Evolutionary conservation across 2,329 filamentous ascomycete species (phyloP).

Genomic region (Microascus cirrosus): DNA sequence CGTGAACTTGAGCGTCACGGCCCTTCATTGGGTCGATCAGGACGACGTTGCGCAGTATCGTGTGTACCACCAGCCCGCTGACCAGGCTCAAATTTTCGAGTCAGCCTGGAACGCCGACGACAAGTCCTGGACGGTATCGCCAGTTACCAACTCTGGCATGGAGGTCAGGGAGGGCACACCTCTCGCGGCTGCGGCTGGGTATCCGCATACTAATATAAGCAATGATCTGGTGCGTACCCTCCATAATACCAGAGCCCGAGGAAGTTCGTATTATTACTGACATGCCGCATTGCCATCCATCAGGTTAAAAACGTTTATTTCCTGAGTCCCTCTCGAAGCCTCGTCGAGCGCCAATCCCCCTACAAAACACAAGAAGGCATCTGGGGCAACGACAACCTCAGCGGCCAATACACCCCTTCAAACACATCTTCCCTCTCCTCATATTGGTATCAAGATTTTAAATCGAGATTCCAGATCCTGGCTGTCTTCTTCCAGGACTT

Average conservation of each 20-base stretch:
- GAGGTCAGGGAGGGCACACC: background rate
- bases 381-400: background rate
- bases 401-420: background rate
- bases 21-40: background rate
- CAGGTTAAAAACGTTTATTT: background rate
- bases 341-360: background rate
- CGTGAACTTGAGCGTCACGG: background rate
- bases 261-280: background rate
- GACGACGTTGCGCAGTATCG: background rate
- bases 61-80: background rate
- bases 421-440: background rate
- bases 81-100: background rate
- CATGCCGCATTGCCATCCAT: background rate
- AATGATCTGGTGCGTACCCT: background rate
- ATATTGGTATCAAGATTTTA: background rate
- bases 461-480: background rate
- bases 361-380: background rate
- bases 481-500: background rate
- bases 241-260: background rate
- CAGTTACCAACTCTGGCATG: background rate
- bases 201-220: background rate
- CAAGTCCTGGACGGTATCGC: background rate
- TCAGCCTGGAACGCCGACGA: background rate
- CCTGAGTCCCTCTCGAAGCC: background rate
- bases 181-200: background rate